Evolutionary conservation across 129 eudicot species (phyloP).

Genomic region (Saposhnikovia divaricata): DNA sequence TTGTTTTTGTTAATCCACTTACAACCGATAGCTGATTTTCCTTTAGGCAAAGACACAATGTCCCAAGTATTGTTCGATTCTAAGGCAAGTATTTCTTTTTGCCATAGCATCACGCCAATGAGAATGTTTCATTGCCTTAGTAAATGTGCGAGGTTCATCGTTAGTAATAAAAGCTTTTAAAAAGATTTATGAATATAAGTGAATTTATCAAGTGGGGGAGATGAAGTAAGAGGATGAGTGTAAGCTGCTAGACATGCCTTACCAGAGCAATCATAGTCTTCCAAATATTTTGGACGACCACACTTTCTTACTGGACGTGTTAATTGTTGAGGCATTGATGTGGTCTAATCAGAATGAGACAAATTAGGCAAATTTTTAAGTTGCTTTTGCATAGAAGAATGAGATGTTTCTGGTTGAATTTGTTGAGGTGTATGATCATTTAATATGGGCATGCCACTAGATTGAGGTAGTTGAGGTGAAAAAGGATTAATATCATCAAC

Average conservation of each 20-base stretch:
- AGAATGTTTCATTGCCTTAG: neutral
- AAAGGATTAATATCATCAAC: too few relatives aligned
- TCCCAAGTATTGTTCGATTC: neutral
- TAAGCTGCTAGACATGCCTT: neutral
- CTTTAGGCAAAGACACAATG: neutral
- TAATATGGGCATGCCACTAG: neutral
- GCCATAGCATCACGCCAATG: neutral
- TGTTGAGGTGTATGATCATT: neutral
- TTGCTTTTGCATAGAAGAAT: neutral
- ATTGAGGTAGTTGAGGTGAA: neutral
- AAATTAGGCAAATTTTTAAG: too few relatives aligned
- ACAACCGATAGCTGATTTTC: slow-evolving; percentile 5
- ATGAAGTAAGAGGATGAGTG: neutral
- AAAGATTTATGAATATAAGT: neutral
- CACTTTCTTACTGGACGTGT: neutral
- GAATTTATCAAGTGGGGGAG: neutral
- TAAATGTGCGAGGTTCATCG: neutral
- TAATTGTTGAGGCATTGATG: neutral
- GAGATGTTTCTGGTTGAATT: neutral
- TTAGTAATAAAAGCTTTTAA: neutral
- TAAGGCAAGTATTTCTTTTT: neutral
- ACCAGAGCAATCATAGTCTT: neutral
- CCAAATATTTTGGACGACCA: neutral
- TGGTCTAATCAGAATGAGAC: too few relatives aligned
- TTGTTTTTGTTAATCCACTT: neutral